A percentile compares a stretch with the other conserved stretches of the same genome.
phyloP scores from a whole-genome alignment of 495 filamentous ascomycete genomes.

The Niebla homalea region DNA sequence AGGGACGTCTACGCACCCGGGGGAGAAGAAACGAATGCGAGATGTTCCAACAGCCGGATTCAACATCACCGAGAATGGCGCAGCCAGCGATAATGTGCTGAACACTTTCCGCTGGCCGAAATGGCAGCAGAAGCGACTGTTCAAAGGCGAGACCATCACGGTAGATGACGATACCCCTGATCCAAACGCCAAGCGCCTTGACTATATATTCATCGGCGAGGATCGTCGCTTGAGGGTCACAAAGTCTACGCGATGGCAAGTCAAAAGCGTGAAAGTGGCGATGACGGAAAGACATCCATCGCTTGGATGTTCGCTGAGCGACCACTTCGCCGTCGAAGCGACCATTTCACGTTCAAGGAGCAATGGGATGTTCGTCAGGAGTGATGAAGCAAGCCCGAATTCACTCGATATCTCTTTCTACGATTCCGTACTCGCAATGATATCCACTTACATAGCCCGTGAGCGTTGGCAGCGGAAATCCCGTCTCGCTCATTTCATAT shows the following conservation, averaged over 20 bases:
- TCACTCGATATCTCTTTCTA: constrained; percentile 32
- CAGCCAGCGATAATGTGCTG: constrained; percentile 70
- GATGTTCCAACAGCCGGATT: constrained; percentile 55
- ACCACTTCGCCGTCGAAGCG: constrained; percentile 81
- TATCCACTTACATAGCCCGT: constrained; percentile 49
- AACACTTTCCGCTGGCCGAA: constrained; percentile 93
- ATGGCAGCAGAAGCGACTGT: constrained; percentile 42
- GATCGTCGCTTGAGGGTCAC: constrained; percentile 21
- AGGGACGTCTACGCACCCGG: constrained; percentile 49
- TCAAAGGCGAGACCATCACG: constrained; percentile 40
- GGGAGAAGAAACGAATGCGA: constrained; percentile 38
- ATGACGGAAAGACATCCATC: constrained; percentile 77
- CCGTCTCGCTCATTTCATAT: constrained; percentile 59
- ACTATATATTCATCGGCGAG: constrained; percentile 76
- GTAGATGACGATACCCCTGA: constrained; percentile 50
- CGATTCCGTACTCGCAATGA: constrained; percentile 57
- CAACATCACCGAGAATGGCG: constrained; percentile 68
- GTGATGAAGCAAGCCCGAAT: background rate
- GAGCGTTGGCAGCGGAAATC: constrained; percentile 55
- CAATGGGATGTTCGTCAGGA: background rate
- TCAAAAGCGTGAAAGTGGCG: constrained; percentile 53
- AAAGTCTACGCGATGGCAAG: constrained; percentile 39
- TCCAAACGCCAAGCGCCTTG: constrained; percentile 68
- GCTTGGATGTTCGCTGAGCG: constrained; percentile 71
- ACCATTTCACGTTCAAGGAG: constrained; percentile 28